Base-by-base conservation (phyloP, 2,329 filamentous ascomycete genomes). In the Pestalotiopsis sp. region DNA sequence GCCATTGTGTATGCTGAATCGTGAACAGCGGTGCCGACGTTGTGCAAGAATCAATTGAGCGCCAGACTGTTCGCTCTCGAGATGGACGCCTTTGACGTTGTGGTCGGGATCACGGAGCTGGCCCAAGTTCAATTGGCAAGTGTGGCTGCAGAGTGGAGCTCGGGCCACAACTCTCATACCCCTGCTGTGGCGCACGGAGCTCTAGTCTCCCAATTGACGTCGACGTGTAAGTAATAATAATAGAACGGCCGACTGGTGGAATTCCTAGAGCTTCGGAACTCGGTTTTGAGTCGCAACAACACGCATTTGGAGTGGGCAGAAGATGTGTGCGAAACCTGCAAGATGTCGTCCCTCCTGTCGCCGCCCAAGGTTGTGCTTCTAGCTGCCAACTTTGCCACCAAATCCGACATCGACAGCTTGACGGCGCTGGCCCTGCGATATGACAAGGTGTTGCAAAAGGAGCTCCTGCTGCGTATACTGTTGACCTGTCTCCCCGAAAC, bases 401-500 rank as follows among this genome's bases (percentile, higher is more conserved):
- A 88, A 74, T 86, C 88, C 76, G 88, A 95, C 77, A 83, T 94
- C 73, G 78, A 85, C 73, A 85, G 86, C 71, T 82, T 96, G 69
- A 85, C 87, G 68, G 83, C 83, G 66, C 83, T 96, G 70, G 85
- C 88, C 66, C 83, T 86, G 58, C 69, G 57, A 52, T 82, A 92
- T 73, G 80, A 81, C 66, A 82, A 86, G 67, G 84, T 90, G 49
- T 83, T 96, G 67, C 84, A 86, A 36, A 85, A 87, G 59, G 88
- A 92, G 68, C 82, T 94, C 14, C 77, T 93, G 27, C 84, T 96
- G 68, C 90, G 91, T 59, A 90, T 96, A 66, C 81, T 97, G 25
- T 85, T 97, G 60, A 93, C 91, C 23, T 93, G 91, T 76, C 85
- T 97, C 1, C 93, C 94, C 31, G 93, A 95, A 79, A 91, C 87